A percentile compares a stretch with the other conserved stretches of the same genome.
phyloP scores from a whole-genome alignment of 768 basidiomycete species.

The Saitozyma podzolica region DNA sequence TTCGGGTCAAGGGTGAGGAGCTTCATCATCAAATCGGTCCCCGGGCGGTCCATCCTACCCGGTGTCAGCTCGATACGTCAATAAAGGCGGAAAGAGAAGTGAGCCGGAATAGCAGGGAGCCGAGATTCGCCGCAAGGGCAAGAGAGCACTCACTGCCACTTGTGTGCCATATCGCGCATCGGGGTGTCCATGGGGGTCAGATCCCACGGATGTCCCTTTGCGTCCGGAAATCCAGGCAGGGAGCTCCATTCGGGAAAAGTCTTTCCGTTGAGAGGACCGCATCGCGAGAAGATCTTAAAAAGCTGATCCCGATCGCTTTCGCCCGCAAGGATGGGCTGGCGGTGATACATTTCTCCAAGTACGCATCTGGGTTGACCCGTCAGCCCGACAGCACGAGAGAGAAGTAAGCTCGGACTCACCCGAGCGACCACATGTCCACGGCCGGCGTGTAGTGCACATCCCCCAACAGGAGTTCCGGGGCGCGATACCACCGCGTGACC shows the following conservation, averaged over 20 bases:
- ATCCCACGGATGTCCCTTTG: constrained; percentile 34
- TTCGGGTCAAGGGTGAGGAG: constrained; percentile 79
- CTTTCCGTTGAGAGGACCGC: constrained; percentile 68
- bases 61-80: constrained; percentile 7
- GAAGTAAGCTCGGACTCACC: constrained; percentile 59
- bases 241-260: constrained; percentile 53
- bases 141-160: constrained; percentile 27
- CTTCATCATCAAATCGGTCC: constrained; percentile 77
- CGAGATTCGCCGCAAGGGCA: neutral
- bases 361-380: constrained; percentile 66
- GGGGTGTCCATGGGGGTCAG: constrained; percentile 16
- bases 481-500: constrained; percentile 97
- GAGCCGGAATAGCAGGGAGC: too few relatives aligned
- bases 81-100: neutral
- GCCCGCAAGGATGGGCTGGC: constrained; percentile 82
- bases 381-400: neutral
- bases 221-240: constrained; percentile 51
- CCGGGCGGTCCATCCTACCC: constrained; percentile 67
- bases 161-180: constrained; percentile 22
- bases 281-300: constrained; percentile 82
- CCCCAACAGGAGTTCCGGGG: constrained; percentile 89
- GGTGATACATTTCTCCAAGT: constrained; percentile 92
- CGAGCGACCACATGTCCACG: constrained; percentile 97
- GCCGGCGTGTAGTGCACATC: constrained; percentile 86
- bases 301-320: constrained; percentile 88